Base-by-base conservation (phyloP, 2,329 filamentous ascomycete species). In the Phaeosphaeriaceae sp. region DNA sequence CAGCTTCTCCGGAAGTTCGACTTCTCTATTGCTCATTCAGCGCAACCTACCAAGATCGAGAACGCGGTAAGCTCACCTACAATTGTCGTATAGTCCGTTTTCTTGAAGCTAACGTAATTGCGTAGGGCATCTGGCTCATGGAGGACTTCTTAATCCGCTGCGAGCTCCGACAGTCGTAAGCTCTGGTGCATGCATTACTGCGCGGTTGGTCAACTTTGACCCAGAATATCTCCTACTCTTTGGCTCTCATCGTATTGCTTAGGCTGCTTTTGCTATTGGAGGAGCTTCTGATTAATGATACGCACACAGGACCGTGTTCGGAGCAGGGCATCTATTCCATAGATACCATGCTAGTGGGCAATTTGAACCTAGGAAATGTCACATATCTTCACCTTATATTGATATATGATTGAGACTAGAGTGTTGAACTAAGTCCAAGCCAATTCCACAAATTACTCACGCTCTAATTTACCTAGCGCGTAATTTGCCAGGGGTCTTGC, bases 61-160 rank as follows among this genome's bases (percentile, higher is more conserved):
- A 62, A 62, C 33, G 44, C 53, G 27, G 59, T 62, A 52, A 54
- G 59, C 51, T 9, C 19, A 33, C 6, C 17, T n/a, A 1, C 31
- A 9, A 22, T 25, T 50, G 36, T 19, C 13, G 10, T 48, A 22
- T 15, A 25, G n/a, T 5, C n/a, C 4, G n/a, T 5, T 20, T 33
- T 20, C 21, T 25, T 27, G 41, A 2, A 42, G n/a, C 52, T 61
- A 50, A 61, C 48, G 33, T 22, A 9, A 19, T 44, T 31, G 9
- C 44, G 31, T 22, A 61, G 59, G 59, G 59, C 13, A 62, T 62
- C 17, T 62, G 59, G 59, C 45, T 62, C 24, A 59, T 62, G 25
- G 56, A 62, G 19, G 56, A 56, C 31, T 58, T 62, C 47, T 59
- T 49, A 52, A 41, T 62, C 25, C 56, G 59, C 19, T 24, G 48